A percentile compares a stretch with the other conserved stretches of the same genome.
Conservation (phyloP, 768 basidiomycete genomes). For the Obba rivulosa region DNA sequence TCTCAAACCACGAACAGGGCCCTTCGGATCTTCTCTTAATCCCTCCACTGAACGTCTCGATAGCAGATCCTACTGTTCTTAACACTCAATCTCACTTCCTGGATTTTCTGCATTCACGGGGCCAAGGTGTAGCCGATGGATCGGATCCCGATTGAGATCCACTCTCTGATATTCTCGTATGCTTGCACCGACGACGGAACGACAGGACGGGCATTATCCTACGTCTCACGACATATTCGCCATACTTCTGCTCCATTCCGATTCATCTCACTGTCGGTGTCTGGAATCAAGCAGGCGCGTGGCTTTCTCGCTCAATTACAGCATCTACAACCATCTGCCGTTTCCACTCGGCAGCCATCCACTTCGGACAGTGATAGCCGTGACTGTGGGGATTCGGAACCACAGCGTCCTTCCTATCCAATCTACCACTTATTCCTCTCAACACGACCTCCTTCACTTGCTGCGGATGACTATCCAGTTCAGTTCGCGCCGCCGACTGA, state of each 20-base stretch:
- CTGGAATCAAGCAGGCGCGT: slow-evolving; percentile 3
- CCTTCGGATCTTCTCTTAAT: too few species aligned
- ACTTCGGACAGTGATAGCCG: too few species aligned
- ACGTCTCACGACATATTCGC: slow-evolving; percentile 12
- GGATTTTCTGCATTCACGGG: too few species aligned
- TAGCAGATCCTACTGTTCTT: too few species aligned
- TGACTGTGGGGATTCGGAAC: neutral
- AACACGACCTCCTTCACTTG: neutral
- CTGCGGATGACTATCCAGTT: neutral
- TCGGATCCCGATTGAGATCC: slow-evolving; percentile 5
- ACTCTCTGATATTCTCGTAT: slow-evolving; percentile 10
- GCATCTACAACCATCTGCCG: neutral
- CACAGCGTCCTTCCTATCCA: neutral
- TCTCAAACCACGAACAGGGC: too few species aligned
- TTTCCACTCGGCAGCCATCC: neutral
- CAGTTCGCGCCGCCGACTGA: neutral
- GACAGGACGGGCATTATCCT: slow-evolving; percentile 8
- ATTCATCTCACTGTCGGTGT: slow-evolving; percentile 10
- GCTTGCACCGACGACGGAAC: slow-evolving; percentile 14
- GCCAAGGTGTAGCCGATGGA: neutral
- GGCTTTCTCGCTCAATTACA: slow-evolving; percentile 2
- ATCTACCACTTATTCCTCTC: slow-evolving; percentile 14
- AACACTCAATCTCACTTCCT: too few species aligned
- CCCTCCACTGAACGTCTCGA: too few species aligned
- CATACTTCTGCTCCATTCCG: slow-evolving; percentile 11